Conservation (phyloP, 2,329 filamentous ascomycete genomes). For the Pleomassaria siparia region DNA sequence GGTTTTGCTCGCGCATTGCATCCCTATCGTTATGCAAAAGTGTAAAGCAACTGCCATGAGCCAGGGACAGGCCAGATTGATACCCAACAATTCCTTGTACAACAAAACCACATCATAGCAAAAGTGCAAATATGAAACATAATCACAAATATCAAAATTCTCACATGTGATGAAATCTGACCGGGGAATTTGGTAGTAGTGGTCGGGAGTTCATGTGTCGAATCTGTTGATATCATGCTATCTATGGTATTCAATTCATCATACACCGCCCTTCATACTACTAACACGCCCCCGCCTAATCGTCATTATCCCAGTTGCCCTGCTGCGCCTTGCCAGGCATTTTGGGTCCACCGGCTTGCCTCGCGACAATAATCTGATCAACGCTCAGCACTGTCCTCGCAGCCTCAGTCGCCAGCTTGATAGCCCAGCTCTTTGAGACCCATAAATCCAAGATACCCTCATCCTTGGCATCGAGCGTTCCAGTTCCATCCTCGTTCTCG, state of each 20-base stretch:
- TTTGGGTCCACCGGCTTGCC: conserved; percentile 96
- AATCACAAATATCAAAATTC: neutral
- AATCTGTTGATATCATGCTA: conserved; percentile 2
- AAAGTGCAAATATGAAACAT: conserved; percentile 5
- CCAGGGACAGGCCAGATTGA: conserved; percentile 16
- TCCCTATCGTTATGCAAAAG: neutral
- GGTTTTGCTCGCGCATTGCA: no score
- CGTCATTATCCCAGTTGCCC: conserved; percentile 71
- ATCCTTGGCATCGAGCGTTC: conserved; percentile 81
- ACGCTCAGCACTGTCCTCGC: conserved; percentile 92
- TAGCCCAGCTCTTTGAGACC: conserved; percentile 92
- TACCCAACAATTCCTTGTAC: conserved; percentile 10
- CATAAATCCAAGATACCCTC: conserved; percentile 91
- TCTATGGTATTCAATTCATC: conserved; percentile 15
- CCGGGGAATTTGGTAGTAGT: neutral
- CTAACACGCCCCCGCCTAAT: conserved; percentile 20
- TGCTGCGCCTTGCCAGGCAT: conserved; percentile 80
- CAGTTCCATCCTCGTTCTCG: conserved; percentile 79
- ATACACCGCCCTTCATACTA: conserved; percentile 7
- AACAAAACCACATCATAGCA: conserved; percentile 4
- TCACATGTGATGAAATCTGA: neutral
- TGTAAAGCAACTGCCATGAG: neutral
- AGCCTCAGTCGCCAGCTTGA: conserved; percentile 93
- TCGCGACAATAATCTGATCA: conserved; percentile 97
- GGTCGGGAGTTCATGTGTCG: neutral